These are phyloP conservation scores for Diplodia mutila DNA, from an alignment of 2,329 filamentous ascomycete genomes.

Conservation along the genomic window DNA sequence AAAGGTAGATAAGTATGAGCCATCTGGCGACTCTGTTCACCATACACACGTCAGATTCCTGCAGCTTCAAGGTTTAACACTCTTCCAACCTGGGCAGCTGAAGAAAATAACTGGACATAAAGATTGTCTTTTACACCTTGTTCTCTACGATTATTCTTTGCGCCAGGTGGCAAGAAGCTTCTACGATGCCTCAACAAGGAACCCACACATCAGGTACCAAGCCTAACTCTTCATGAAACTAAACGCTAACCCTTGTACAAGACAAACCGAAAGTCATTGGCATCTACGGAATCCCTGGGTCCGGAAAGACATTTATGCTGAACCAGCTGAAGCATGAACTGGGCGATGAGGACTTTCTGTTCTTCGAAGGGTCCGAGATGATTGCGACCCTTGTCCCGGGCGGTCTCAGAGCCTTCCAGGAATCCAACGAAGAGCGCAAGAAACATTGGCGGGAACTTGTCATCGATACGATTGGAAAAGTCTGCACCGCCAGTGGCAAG, in stretches of 20 bases:
- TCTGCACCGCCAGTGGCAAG: constrained; percentile 52
- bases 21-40: neutral
- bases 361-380: constrained; percentile 58
- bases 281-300: constrained; percentile 59
- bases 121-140: no score
- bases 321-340: constrained; percentile 46
- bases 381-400: constrained; percentile 51
- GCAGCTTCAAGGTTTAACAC: no score
- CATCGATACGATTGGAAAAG: constrained; percentile 46
- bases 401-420: constrained; percentile 55
- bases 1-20: neutral
- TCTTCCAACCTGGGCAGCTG: no score
- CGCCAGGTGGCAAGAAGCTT: no score
- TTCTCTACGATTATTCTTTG: no score
- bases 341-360: constrained; percentile 43
- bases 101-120: no score
- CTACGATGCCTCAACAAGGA: neutral
- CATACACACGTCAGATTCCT: neutral
- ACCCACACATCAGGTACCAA: no score
- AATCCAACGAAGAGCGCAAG: constrained; percentile 36
- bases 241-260: neutral
- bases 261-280: constrained; percentile 43
- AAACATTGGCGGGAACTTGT: neutral
- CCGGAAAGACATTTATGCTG: constrained; percentile 57
- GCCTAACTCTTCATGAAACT: no score